Percentiles rank a stretch among this genome's conserved stretches.
Evolutionary conservation across 257 asterid genomes (phyloP).

Genomic region (Knoxia roxburghii): DNA sequence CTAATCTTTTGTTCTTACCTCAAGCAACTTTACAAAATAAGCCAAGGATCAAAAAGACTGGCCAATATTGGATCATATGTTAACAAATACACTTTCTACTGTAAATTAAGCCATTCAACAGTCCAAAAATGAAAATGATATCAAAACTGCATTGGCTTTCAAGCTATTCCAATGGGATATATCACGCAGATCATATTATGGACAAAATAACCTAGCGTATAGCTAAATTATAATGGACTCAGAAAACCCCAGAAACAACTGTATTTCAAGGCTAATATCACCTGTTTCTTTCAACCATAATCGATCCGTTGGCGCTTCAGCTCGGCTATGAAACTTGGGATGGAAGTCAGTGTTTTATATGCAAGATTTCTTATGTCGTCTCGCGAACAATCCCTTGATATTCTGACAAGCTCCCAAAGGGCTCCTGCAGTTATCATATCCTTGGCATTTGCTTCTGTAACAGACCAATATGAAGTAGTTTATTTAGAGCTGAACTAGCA

Average conservation of each 20-base stretch:
- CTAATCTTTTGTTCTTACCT: background rate
- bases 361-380: slow-evolving; percentile 73
- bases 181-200: background rate
- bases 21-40: slow-evolving; percentile 7
- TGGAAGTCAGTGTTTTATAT: slow-evolving; percentile 43
- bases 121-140: slow-evolving; percentile 1
- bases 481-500: slow-evolving; percentile 3
- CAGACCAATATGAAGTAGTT: slow-evolving; percentile 17
- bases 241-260: background rate
- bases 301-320: slow-evolving; percentile 52
- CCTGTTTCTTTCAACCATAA: slow-evolving; percentile 31
- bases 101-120: background rate
- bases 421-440: slow-evolving; percentile 70
- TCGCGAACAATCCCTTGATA: slow-evolving; percentile 62
- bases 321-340: slow-evolving; percentile 55
- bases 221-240: slow-evolving; percentile 6
- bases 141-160: background rate
- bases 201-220: slow-evolving; percentile 17
- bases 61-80: background rate
- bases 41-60: background rate
- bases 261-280: background rate
- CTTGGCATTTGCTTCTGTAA: slow-evolving; percentile 65
- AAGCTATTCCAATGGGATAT: slow-evolving; percentile 1
- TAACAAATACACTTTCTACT: background rate
- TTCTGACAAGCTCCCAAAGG: slow-evolving; percentile 71